phyloP scores from a whole-genome alignment of 2,329 filamentous ascomycete genomes.

The Elsinoe australis region DNA sequence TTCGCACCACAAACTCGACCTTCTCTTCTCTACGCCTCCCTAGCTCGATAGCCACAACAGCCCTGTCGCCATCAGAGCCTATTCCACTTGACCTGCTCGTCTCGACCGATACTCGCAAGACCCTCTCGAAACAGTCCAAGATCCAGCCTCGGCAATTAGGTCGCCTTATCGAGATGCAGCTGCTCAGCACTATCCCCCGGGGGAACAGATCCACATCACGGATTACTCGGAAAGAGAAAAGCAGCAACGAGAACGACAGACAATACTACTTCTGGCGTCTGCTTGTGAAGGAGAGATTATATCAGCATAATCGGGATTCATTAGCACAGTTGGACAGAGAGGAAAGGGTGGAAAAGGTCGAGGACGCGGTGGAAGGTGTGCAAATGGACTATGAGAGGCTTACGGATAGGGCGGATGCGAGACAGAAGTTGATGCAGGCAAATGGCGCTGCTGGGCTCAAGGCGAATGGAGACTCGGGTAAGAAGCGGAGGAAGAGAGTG shows the following conservation, averaged over 20 bases:
- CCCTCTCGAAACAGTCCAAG: constrained; percentile 56
- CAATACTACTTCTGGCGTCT: constrained; percentile 65
- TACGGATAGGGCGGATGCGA: constrained; percentile 43
- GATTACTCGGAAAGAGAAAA: constrained; percentile 37
- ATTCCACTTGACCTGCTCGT: constrained; percentile 54
- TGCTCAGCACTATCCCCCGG: constrained; percentile 49
- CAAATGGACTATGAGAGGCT: constrained; percentile 66
- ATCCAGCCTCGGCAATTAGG: constrained; percentile 70
- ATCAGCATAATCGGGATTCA: constrained; percentile 63
- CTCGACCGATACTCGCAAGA: constrained; percentile 44
- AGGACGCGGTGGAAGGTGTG: constrained; percentile 60
- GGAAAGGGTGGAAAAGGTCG: constrained; percentile 65
- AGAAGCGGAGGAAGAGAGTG: constrained; percentile 30
- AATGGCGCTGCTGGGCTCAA: constrained; percentile 19
- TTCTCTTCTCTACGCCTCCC: constrained; percentile 42
- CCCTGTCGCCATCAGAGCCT: constrained; percentile 44
- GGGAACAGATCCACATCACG: constrained; percentile 42
- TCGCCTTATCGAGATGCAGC: constrained; percentile 68
- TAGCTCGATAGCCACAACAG: constrained; percentile 41
- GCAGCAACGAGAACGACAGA: constrained; percentile 51
- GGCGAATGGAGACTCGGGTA: constrained; percentile 19
- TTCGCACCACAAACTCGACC: constrained; percentile 43
- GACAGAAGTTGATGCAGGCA: constrained; percentile 25
- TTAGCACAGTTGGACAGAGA: constrained; percentile 60
- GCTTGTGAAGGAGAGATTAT: constrained; percentile 68